These are phyloP conservation scores for Pseudoscleropodium purum DNA, from an alignment of 225 moss, liverwort and hornwort species.

Conservation along the genomic window DNA sequence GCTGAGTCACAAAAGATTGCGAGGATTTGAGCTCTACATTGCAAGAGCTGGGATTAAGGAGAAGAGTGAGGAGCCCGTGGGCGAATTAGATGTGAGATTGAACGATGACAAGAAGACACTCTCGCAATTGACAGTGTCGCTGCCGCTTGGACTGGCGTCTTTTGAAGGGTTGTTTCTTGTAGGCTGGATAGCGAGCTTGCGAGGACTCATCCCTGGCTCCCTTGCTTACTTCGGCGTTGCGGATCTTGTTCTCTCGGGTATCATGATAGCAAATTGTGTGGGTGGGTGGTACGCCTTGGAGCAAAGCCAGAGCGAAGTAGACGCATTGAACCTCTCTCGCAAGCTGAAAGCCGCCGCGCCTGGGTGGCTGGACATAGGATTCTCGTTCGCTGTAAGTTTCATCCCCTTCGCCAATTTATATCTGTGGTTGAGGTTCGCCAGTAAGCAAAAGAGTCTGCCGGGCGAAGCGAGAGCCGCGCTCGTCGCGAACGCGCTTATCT, in stretches of 20 bases:
- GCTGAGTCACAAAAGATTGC: neutral
- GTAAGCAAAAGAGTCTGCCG: constrained; percentile 9
- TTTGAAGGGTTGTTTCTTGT: constrained; percentile 44
- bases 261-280: constrained; percentile 57
- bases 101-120: constrained; percentile 7
- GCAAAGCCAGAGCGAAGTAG: constrained; percentile 29
- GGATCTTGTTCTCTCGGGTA: constrained; percentile 47
- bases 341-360: constrained; percentile 29
- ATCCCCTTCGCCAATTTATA: constrained; percentile 70
- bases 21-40: neutral
- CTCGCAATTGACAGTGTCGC: constrained; percentile 36
- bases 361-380: constrained; percentile 27
- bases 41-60: constrained; percentile 20
- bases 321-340: neutral
- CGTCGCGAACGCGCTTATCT: constrained; percentile 61
- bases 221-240: constrained; percentile 39
- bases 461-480: constrained; percentile 34
- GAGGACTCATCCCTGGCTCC: constrained; percentile 31
- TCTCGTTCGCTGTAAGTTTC: constrained; percentile 36
- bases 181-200: constrained; percentile 44
- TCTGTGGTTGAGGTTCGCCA: constrained; percentile 50
- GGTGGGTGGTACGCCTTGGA: constrained; percentile 68
- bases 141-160: constrained; percentile 46
- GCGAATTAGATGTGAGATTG: constrained; percentile 18
- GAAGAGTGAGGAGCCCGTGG: constrained; percentile 20